Conservation (phyloP, 306 rosid species). For the Astragalus membranaceus region DNA sequence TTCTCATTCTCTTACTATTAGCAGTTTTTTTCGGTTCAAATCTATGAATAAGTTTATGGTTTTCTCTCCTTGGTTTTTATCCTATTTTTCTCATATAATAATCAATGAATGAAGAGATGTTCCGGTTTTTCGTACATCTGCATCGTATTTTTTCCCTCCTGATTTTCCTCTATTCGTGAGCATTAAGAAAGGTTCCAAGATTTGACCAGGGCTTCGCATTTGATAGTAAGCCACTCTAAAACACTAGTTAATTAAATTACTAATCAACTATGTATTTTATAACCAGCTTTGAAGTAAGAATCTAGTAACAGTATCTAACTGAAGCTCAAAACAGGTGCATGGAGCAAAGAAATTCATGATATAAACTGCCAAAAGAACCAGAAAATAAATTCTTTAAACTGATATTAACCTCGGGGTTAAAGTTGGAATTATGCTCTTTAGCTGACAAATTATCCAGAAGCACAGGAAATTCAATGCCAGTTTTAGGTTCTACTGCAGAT, state of each 20-base stretch:
- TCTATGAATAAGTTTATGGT: not conserved
- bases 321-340: conserved; percentile 5
- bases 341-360: not conserved
- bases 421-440: conserved; percentile 41
- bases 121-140: not conserved
- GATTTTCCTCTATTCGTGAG: not conserved
- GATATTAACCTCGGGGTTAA: conserved; percentile 64
- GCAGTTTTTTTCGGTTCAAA: not conserved
- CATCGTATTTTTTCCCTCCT: not conserved
- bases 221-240: not conserved
- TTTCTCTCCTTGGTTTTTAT: not conserved
- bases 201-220: not conserved
- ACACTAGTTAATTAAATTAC: not conserved
- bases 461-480: conserved; percentile 88
- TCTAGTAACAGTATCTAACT: conserved; percentile 2
- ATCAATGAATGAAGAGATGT: not conserved
- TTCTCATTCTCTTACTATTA: not conserved
- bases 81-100: not conserved
- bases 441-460: conserved; percentile 45
- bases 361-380: not conserved
- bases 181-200: not conserved
- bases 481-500: conserved; percentile 71
- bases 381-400: not conserved
- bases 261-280: not conserved
- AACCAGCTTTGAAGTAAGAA: not conserved